Percentiles rank a stretch among this genome's conserved stretches.
Evolutionary conservation across 768 basidiomycete species (phyloP).

Genomic region (Termitomyces sp.): DNA sequence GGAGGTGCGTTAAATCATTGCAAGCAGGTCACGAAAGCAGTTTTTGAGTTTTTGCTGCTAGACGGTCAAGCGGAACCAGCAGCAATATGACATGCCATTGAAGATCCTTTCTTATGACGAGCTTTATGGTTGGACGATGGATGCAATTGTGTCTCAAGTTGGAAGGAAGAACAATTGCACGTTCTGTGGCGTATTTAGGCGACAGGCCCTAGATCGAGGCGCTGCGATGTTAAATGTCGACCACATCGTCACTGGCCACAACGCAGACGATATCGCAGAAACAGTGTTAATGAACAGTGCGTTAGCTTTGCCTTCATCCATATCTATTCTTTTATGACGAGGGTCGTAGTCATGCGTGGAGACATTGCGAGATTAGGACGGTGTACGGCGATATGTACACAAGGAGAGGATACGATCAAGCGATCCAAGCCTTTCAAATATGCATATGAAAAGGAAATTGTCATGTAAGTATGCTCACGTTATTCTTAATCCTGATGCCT

Average conservation of each 20-base stretch:
- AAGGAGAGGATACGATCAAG: conserved; percentile 94
- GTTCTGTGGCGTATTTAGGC: conserved; percentile 96
- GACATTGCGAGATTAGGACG: conserved; percentile 93
- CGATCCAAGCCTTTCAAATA: conserved; percentile 99
- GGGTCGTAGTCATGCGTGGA: conserved; percentile 86
- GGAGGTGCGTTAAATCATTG: conserved; percentile 49
- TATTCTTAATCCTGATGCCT: neutral
- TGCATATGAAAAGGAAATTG: conserved; percentile 99
- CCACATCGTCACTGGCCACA: conserved; percentile 98
- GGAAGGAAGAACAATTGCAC: conserved; percentile 99
- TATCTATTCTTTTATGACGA: neutral
- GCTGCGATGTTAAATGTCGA: conserved; percentile 86
- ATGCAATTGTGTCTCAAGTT: conserved; percentile 89
- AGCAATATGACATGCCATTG: conserved; percentile 91
- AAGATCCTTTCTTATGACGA: conserved; percentile 97
- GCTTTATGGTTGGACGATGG: conserved; percentile 99
- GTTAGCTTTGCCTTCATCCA: conserved; percentile 25
- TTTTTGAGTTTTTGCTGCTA: conserved; percentile 25
- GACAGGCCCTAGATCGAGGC: conserved; percentile 95
- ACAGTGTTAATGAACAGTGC: conserved; percentile 98
- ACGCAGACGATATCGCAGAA: conserved; percentile 98
- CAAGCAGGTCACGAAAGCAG: neutral
- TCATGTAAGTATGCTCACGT: conserved; percentile 64
- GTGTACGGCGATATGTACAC: conserved; percentile 92
- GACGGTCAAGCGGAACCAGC: conserved; percentile 97